Percentiles rank a stretch among this genome's conserved stretches.
phyloP scores from a whole-genome alignment of 305 asterid species.

The Petunia hybrid region DNA sequence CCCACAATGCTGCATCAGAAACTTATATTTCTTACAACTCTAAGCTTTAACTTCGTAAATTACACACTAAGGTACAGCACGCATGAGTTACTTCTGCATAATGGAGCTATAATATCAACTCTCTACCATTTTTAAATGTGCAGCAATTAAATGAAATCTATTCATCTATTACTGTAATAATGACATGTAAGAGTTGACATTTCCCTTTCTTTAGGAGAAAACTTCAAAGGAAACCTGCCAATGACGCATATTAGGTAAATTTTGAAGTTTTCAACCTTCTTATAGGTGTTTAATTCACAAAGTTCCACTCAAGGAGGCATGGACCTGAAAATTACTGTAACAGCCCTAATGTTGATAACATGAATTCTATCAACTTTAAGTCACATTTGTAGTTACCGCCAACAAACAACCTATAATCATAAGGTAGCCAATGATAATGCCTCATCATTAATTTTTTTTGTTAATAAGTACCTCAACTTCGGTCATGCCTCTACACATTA shows the following conservation, averaged over 20 bases:
- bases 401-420: neutral
- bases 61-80: neutral
- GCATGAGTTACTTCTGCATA: neutral
- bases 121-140: neutral
- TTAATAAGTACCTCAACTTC: too few relatives aligned
- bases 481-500: too few relatives aligned
- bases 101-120: slow-evolving; percentile 1
- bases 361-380: neutral
- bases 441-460: neutral
- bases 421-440: neutral
- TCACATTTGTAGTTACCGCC: neutral
- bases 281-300: neutral
- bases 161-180: neutral
- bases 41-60: neutral
- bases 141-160: neutral
- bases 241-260: slow-evolving; percentile 3
- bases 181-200: neutral
- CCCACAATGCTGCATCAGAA: slow-evolving; percentile 4
- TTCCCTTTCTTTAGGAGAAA: neutral
- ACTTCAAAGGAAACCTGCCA: neutral
- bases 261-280: neutral
- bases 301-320: neutral
- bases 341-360: neutral
- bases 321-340: neutral
- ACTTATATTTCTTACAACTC: slow-evolving; percentile 14